Percentiles rank a stretch among this genome's conserved stretches.
Conservation (phyloP, 2,329 filamentous ascomycete genomes). For the Fusarium devonianum region DNA sequence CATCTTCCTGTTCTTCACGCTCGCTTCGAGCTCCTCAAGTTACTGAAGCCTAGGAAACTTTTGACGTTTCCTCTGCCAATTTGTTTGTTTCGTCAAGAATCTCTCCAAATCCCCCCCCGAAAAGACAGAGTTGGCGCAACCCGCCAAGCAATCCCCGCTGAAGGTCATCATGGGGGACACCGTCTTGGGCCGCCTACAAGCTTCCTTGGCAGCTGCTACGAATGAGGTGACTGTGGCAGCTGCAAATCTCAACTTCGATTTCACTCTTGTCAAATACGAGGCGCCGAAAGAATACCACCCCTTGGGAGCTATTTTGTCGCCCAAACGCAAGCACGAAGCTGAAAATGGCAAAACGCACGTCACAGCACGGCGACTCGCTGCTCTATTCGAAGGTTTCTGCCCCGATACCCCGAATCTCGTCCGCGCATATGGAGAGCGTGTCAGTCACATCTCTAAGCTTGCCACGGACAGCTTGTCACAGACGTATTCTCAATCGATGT, state of each 20-base stretch:
- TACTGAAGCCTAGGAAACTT: too few relatives aligned
- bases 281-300: slow-evolving; percentile 48
- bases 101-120: too few relatives aligned
- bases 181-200: too few relatives aligned
- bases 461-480: neutral
- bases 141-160: too few relatives aligned
- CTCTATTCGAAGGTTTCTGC: slow-evolving; percentile 47
- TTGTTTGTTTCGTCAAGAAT: too few relatives aligned
- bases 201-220: too few relatives aligned
- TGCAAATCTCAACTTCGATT: slow-evolving; percentile 51
- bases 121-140: too few relatives aligned
- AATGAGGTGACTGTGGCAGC: slow-evolving; percentile 8
- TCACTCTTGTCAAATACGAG: slow-evolving; percentile 50
- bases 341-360: slow-evolving; percentile 49
- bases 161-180: too few relatives aligned
- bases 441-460: slow-evolving; percentile 42
- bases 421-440: slow-evolving; percentile 46
- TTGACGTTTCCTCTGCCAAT: too few relatives aligned
- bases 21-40: too few relatives aligned
- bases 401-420: slow-evolving; percentile 43
- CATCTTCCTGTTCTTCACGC: too few relatives aligned
- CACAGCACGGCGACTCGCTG: slow-evolving; percentile 50
- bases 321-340: slow-evolving; percentile 43
- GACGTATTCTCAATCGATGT: slow-evolving; percentile 19
- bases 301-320: slow-evolving; percentile 44